These are phyloP conservation scores for Straminergon stramineum DNA, from an alignment of 225 moss, liverwort and hornwort genomes.

Conservation along the genomic window DNA sequence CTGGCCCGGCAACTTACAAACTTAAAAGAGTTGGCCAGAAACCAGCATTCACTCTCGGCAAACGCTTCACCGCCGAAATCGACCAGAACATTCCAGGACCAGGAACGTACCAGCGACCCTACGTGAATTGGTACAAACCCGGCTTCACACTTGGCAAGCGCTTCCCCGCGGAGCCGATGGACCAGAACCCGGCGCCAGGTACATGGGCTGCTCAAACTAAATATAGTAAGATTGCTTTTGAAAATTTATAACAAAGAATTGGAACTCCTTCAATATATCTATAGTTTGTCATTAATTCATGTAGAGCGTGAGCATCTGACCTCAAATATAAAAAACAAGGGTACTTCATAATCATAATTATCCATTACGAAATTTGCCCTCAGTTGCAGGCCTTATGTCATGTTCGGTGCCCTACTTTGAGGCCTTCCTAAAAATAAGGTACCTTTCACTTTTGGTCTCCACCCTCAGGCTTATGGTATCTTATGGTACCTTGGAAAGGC, in stretches of 20 bases:
- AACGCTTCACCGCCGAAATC: conserved; percentile 3
- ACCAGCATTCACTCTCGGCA: conserved; percentile 17
- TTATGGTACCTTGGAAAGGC: background rate
- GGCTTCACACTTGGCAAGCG: conserved; percentile 18
- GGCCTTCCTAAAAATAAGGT: accelerated
- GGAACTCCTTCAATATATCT: too few relatives aligned
- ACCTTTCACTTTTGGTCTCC: accelerated
- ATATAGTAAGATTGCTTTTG: background rate
- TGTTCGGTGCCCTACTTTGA: accelerated
- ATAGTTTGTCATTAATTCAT: background rate
- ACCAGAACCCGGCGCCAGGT: conserved; percentile 12
- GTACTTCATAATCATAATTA: background rate
- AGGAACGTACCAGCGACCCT: conserved; percentile 8
- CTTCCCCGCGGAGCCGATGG: background rate
- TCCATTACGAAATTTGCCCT: accelerated
- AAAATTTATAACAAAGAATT: background rate
- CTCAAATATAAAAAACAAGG: accelerated
- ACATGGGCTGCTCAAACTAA: background rate
- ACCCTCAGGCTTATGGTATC: accelerated
- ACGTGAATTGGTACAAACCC: conserved; percentile 14
- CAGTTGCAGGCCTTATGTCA: accelerated
- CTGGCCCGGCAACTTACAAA: conserved; percentile 29
- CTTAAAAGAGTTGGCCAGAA: background rate
- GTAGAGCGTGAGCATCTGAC: accelerated
- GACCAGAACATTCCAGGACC: conserved; percentile 25